Base-by-base conservation (phyloP, 176 grass and related monocot genomes). In the Triticum dicoccoides region DNA sequence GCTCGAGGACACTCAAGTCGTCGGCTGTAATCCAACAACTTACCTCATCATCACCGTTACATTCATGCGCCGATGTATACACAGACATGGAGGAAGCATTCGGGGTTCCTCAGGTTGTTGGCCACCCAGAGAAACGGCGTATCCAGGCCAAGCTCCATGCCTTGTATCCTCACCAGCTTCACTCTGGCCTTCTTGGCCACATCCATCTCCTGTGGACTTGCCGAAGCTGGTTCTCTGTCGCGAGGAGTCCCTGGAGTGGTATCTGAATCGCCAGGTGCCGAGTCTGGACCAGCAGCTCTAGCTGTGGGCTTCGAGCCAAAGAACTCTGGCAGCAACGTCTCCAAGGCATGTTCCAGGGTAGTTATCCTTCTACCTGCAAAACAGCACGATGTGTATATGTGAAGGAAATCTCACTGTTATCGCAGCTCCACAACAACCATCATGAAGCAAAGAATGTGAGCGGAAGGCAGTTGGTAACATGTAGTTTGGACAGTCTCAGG, bases 51-150 rank as follows among this genome's bases (percentile, higher is more conserved):
- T 17, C n/a, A 0, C 44, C 42, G 51, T 54, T 17, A 74, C 5
- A 74, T 14, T 29, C 42, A 24, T 15, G 78, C 70, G 18, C 44
- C 49, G 10, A 96, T 73, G 33, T 90, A 92, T 39, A 96, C 82
- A 79, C 92, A 96, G 0, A 96, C 67, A 73, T 99, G 97, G 82
- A 99, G 89, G 79, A 91, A 99, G 79, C 84, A 93, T 67, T 99
- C 97, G 12, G 97, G 94, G 87, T 92, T 91, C 67, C 90, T 99
- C 23, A 96, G 85, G 72, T 89, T 92, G 80, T 96, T 96, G 79
- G 92, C 94, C 8, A 96, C 85, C 97, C 94, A 99, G 24, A 88
- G 88, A 77, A 99, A 99, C 11, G 92, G 97, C 65, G 86, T 92
- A 61, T 94, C 83, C 89, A 87, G 82, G 61, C 90, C 83, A 2